Evolutionary conservation across 805 yeast genomes (phyloP).

Genomic region (Hagleromyces aurorensis): DNA sequence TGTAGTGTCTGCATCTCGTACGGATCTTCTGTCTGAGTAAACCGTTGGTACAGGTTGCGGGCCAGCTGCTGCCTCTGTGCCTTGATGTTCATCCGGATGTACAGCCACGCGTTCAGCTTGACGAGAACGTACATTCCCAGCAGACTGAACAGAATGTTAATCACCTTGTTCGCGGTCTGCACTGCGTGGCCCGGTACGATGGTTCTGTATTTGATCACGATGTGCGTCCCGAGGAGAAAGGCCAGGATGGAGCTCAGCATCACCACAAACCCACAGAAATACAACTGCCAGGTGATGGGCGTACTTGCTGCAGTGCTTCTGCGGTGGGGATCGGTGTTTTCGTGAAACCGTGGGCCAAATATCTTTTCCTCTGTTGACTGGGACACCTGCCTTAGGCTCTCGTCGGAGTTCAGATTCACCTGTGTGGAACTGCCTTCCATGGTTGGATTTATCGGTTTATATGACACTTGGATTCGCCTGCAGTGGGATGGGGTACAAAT

Average conservation of each 20-base stretch:
- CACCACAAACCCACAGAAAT: conserved; percentile 21
- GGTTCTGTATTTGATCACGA: conserved; percentile 31
- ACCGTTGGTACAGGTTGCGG: too few species aligned
- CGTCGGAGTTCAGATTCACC: too few species aligned
- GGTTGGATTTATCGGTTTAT: too few species aligned
- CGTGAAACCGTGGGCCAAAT: conserved; percentile 14
- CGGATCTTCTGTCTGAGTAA: too few species aligned
- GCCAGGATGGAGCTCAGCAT: conserved; percentile 24
- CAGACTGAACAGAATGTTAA: conserved; percentile 14
- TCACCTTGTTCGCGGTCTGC: conserved; percentile 11
- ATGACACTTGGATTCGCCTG: too few species aligned
- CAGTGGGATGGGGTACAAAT: too few species aligned
- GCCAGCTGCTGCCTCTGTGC: too few species aligned
- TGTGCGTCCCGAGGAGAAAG: conserved; percentile 31
- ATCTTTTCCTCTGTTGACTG: conserved; percentile 11
- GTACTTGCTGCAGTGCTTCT: conserved; percentile 13
- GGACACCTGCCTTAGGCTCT: too few species aligned
- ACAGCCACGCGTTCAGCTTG: conserved; percentile 14
- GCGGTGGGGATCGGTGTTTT: conserved; percentile 17
- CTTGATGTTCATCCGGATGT: conserved; percentile 10
- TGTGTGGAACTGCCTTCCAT: too few species aligned
- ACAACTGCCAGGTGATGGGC: conserved; percentile 17
- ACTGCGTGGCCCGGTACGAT: conserved; percentile 16
- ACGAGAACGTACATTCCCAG: conserved; percentile 12
- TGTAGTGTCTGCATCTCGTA: too few species aligned